Evolutionary conservation across 2,329 filamentous ascomycete species (phyloP), one percentile per base, ranked within the genome.

Genomic region (Ceratocystis harringtonii): DNA sequence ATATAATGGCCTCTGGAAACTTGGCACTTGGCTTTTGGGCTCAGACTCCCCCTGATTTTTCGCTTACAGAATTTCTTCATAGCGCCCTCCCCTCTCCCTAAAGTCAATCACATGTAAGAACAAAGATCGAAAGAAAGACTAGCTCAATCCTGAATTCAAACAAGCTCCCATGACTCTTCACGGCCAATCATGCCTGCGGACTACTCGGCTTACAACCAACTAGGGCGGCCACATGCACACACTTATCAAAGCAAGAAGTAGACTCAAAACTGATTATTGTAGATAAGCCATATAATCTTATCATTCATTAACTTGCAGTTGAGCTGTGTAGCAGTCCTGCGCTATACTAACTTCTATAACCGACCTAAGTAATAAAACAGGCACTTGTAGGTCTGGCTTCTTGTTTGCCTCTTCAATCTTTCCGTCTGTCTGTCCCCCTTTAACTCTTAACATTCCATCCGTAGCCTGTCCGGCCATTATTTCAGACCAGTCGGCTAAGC

Each of bases 271-370:
- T 30, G n/a, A 22, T 55, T 15, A 10, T 48, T 55, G 12, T 22
- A 12, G 50, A 55, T 55, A 55, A 55, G 50, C 50, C 19, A 55
- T 55, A 55, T 10, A 55, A 55, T 55, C 50, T 55, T 55, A 55
- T 25, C 50, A 55, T 55, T 55, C 25, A 55, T 55, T 55, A 55
- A 41, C 5, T 25, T 55, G 25, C 25, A 55, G 50, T 55, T 19
- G 12, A 25, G 50, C 50, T 28, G 12, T 55, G 50, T 55, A 55
- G 19, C 50, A 25, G 19, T 55, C 12, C 50, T 55, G 50, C 50
- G 25, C 19, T 55, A 55, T 55, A 55, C 19, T 28, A 55, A 22
- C 50, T 55, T 28, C 25, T 55, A 55, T 55, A 55, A 55, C 50
- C 50, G 19, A 22, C 50, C 50, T 15, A 28, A 41, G 36, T 41